These are phyloP conservation scores for Metarhizium guizhouense DNA, from an alignment of 2,329 filamentous ascomycete species.

Conservation along the genomic window DNA sequence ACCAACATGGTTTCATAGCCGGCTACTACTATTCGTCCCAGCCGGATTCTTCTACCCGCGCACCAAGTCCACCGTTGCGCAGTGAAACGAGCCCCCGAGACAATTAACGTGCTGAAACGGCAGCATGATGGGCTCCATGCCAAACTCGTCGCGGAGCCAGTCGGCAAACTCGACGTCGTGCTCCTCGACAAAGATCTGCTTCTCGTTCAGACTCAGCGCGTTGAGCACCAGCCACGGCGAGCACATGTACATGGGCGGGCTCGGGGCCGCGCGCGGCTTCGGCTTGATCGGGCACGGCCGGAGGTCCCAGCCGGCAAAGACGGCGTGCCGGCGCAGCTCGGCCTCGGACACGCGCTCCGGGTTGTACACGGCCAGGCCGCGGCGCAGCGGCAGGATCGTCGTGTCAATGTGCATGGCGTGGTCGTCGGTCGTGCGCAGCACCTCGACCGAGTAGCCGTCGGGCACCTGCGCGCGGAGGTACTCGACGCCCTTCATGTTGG, in stretches of 20 bases:
- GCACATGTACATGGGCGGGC: slow-evolving; percentile 18
- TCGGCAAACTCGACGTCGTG: slow-evolving; percentile 11
- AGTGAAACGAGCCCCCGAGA: slow-evolving; percentile 23
- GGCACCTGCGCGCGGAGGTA: slow-evolving; percentile 17
- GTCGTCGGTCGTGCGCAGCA: slow-evolving; percentile 16
- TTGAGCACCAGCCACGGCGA: slow-evolving; percentile 19
- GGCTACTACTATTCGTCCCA: too few species aligned
- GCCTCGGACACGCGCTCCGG: slow-evolving; percentile 15
- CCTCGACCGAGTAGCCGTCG: slow-evolving; percentile 19
- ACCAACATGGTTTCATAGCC: too few species aligned
- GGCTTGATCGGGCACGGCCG: slow-evolving; percentile 15
- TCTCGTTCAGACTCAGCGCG: slow-evolving; percentile 16
- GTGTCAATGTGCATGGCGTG: slow-evolving; percentile 24
- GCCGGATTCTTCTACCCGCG: neutral
- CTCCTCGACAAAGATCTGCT: slow-evolving; percentile 17
- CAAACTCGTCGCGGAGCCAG: slow-evolving; percentile 10
- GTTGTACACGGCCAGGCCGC: slow-evolving; percentile 18
- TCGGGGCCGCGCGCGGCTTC: neutral
- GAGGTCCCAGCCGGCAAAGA: slow-evolving; percentile 19
- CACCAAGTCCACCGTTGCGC: slow-evolving; percentile 16
- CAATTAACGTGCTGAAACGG: slow-evolving; percentile 23
- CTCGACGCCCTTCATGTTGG: slow-evolving; percentile 21
- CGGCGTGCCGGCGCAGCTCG: slow-evolving; percentile 13
- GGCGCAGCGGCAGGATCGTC: slow-evolving; percentile 19
- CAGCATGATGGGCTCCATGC: slow-evolving; percentile 9